phyloP scores from a whole-genome alignment of 345 rosid genomes.

The Capsella bursapastoris region DNA sequence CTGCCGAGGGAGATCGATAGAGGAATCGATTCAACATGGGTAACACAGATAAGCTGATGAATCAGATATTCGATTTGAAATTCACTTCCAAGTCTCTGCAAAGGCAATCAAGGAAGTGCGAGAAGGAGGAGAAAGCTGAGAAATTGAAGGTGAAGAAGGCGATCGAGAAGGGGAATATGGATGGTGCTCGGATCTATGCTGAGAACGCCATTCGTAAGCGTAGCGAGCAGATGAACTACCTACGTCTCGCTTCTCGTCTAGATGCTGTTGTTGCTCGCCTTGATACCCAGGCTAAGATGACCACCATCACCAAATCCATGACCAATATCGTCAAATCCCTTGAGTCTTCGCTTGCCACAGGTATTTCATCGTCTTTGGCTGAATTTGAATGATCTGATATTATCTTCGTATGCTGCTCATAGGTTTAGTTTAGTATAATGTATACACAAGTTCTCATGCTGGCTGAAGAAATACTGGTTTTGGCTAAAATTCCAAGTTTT shows the following conservation, averaged over 20 bases:
- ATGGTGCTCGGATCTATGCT: conserved; percentile 97
- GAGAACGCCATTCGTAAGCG: conserved; percentile 96
- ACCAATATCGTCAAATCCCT: conserved; percentile 88
- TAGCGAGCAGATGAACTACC: conserved; percentile 98
- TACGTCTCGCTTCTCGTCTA: conserved; percentile 86
- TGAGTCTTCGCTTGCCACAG: conserved; percentile 83
- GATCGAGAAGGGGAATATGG: conserved; percentile 98
- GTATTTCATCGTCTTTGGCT: conserved; percentile 42
- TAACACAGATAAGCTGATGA: conserved; percentile 89
- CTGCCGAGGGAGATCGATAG: neutral
- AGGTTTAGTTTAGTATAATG: neutral
- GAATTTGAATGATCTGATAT: neutral
- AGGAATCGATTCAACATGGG: conserved; percentile 56
- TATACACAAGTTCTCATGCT: too few species aligned
- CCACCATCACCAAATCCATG: conserved; percentile 91
- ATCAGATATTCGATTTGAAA: conserved; percentile 94
- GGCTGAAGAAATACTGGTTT: too few species aligned
- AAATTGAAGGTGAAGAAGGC: conserved; percentile 96
- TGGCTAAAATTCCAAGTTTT: too few species aligned
- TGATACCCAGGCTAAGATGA: conserved; percentile 96
- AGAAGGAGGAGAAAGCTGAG: conserved; percentile 98
- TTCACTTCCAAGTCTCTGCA: conserved; percentile 94
- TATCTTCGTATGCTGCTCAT: neutral
- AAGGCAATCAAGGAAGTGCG: conserved; percentile 90
- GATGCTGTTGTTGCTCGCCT: conserved; percentile 96